phyloP scores from a whole-genome alignment of 2,329 filamentous ascomycete species.

The Venturia aucupariae region DNA sequence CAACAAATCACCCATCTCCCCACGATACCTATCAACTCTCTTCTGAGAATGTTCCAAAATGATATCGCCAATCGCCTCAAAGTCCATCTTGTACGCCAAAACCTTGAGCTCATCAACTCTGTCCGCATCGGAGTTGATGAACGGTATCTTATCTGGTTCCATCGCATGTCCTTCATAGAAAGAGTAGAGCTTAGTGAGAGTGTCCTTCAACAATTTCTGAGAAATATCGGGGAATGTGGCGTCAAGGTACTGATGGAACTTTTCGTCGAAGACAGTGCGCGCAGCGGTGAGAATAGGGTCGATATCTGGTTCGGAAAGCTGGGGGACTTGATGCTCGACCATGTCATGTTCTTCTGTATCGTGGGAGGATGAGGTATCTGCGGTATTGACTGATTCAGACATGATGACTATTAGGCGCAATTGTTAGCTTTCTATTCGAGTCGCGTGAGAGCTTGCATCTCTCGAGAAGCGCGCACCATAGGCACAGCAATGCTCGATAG shows the following conservation, averaged over 20 bases:
- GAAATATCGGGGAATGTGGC: not conserved
- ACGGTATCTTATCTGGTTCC: not conserved
- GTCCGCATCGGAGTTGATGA: not conserved
- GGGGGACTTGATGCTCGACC: not conserved
- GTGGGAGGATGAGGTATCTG: not conserved
- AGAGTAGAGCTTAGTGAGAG: not conserved
- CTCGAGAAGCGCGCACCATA: not conserved
- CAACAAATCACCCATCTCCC: not conserved
- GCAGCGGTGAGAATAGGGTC: not conserved
- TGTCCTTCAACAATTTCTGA: not conserved
- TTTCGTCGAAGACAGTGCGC: not conserved
- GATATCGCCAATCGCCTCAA: not conserved
- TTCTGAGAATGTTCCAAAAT: not conserved
- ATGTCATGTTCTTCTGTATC: not conserved
- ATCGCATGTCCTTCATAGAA: not conserved
- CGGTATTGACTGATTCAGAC: not conserved
- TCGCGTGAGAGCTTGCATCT: not conserved
- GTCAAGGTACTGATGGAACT: not conserved
- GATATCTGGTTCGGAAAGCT: not conserved
- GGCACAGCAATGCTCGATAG: not conserved
- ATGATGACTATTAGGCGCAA: not conserved
- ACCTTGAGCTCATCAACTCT: not conserved
- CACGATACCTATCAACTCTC: not conserved
- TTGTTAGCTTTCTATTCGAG: not conserved
- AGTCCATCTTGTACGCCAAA: not conserved